These are phyloP conservation scores for Phytophthora capsici DNA, from an alignment of 352 stramenopile genomes.

Conservation along the genomic window DNA sequence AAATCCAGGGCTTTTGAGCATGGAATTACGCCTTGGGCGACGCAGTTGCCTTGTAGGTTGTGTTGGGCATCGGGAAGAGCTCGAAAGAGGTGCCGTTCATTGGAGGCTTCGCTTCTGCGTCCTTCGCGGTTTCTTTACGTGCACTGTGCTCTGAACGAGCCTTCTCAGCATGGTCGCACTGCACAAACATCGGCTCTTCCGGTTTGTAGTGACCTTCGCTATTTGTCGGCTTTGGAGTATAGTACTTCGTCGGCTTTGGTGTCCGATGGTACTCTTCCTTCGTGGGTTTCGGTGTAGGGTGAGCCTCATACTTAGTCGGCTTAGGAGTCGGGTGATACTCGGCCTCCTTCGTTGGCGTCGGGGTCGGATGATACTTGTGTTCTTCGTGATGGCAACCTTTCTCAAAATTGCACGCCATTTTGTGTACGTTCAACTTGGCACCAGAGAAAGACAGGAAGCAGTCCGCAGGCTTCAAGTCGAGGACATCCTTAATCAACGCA, in stretches of 20 bases:
- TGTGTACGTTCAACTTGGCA: conserved; percentile 32
- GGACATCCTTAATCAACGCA: conserved; percentile 27
- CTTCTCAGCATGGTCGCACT: conserved; percentile 2
- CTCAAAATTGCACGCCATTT: conserved; percentile 11
- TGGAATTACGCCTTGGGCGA: not conserved
- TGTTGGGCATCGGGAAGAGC: conserved; percentile 29
- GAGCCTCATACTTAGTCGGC: conserved; percentile 15
- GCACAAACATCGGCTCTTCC: conserved; percentile 15
- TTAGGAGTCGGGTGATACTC: conserved; percentile 18
- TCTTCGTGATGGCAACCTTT: conserved; percentile 15
- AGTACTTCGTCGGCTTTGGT: conserved; percentile 20
- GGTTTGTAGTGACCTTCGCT: conserved; percentile 3
- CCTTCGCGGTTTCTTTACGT: conserved; percentile 10
- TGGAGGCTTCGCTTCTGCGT: conserved; percentile 19
- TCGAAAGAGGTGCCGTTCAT: conserved; percentile 22
- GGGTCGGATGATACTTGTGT: not conserved
- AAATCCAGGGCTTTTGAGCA: too few species aligned
- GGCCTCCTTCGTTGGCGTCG: not conserved
- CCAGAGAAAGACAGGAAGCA: conserved; percentile 32
- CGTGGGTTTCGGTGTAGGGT: not conserved
- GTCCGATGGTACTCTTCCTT: conserved; percentile 17
- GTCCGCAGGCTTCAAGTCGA: conserved; percentile 25
- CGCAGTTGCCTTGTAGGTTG: conserved; percentile 32
- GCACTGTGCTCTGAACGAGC: not conserved
- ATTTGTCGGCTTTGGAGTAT: not conserved